Evolutionary conservation across 1,284 basidiomycete genomes (phyloP), one percentile per base, ranked within the genome.

Genomic region (Trametes pubescens): DNA sequence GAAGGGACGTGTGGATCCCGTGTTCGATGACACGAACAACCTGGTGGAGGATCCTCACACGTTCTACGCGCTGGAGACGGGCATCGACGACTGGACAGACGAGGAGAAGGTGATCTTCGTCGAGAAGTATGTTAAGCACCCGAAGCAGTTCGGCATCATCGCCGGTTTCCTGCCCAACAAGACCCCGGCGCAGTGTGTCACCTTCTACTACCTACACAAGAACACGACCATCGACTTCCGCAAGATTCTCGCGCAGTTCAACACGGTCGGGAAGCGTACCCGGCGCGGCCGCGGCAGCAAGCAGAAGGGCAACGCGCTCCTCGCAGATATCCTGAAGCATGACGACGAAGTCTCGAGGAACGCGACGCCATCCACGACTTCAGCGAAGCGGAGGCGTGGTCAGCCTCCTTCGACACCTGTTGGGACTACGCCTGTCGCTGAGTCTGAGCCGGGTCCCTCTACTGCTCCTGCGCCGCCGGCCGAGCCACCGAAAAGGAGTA

Each of bases 141-240:
- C 96, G 9, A 99, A 99, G 77, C 96, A 98, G 75, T 99, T 99
- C 74, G 95, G 94, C 49, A 79, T 88, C 69, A 96, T 99, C 65
- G 90, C 96, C 0, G 86, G 90, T 38, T 86, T 81, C 59, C 79
- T 99, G 21, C 89, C 92, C 1, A 85, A 95, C 82, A 99, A 98
- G 83, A 91, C 93, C 4, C 82, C 93, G 0, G 81, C 89, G 0
- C 93, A 98, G 84, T 98, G 96, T 75, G 94, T 99, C 47, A 85
- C 91, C 54, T 98, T 90, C 78, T 99, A 99, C 78, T 99, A 99
- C 78, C 82, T 97, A 64, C 94, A 96, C 79, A 99, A 99, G 84
- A 95, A 97, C 79, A 85, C 84, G 71, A 77, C 85, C 47, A 90
- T 95, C 73, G 92, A 96, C 77, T 97, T 96, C 79, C 89, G 94